A percentile compares a stretch with the other conserved stretches of the same genome.
Conservation (phyloP, 2,329 filamentous ascomycete species). For the Colletotrichum sojae region DNA sequence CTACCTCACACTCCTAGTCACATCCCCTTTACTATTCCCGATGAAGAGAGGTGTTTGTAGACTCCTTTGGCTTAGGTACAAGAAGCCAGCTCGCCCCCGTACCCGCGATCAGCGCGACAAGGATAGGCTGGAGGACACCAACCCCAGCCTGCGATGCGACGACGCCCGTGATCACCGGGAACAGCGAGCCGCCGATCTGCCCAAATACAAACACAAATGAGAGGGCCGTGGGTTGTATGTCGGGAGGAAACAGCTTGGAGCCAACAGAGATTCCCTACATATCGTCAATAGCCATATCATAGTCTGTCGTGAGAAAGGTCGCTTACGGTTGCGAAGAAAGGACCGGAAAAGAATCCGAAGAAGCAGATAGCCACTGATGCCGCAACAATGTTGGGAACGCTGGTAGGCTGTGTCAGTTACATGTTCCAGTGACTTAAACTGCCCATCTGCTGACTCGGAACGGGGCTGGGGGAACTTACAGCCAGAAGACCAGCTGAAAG, state of each 20-base stretch:
- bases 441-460: neutral
- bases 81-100: constrained; percentile 64
- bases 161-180: constrained; percentile 69
- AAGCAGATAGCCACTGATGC: constrained; percentile 68
- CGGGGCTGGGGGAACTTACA: constrained; percentile 54
- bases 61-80: constrained; percentile 54
- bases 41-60: constrained; percentile 49
- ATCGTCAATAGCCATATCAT: neutral
- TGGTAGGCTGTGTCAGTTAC: constrained; percentile 41
- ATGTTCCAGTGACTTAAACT: neutral
- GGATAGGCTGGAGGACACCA: constrained; percentile 64
- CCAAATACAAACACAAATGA: constrained; percentile 70
- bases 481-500: constrained; percentile 73
- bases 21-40: constrained; percentile 46
- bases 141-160: constrained; percentile 63
- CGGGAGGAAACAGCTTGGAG: constrained; percentile 62
- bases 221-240: constrained; percentile 53
- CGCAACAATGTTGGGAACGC: constrained; percentile 60
- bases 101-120: constrained; percentile 61
- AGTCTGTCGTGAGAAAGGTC: neutral
- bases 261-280: constrained; percentile 66
- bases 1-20: no score
- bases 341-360: constrained; percentile 71
- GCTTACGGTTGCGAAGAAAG: constrained; percentile 69
- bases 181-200: constrained; percentile 68